These are phyloP conservation scores for Tieghemiomyces parasiticus DNA, from an alignment of 192 early-diverging fungal species.

Conservation along the genomic window DNA sequence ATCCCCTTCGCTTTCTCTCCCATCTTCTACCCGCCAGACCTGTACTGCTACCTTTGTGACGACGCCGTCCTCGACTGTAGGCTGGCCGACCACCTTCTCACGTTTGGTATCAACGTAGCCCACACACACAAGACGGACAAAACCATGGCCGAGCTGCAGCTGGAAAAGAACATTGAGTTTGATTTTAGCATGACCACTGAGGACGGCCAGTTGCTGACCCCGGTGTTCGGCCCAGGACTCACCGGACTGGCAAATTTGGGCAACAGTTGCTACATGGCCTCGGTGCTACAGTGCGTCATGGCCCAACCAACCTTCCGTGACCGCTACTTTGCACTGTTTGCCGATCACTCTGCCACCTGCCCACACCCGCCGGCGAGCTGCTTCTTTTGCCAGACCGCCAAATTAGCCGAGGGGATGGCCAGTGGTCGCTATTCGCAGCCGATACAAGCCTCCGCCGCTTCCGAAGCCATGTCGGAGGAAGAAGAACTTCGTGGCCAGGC, in stretches of 20 bases:
- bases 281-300: slow-evolving; percentile 83
- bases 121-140: slow-evolving; percentile 83
- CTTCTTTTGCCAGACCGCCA: slow-evolving; percentile 80
- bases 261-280: slow-evolving; percentile 98
- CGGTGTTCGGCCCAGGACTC: slow-evolving; percentile 77
- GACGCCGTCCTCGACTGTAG: slow-evolving; percentile 65
- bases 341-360: slow-evolving; percentile 23
- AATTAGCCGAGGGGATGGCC: slow-evolving; percentile 80
- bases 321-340: slow-evolving; percentile 32
- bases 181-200: slow-evolving; percentile 96
- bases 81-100: slow-evolving; percentile 60
- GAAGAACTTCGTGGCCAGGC: slow-evolving; percentile 41
- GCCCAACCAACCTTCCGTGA: slow-evolving; percentile 58
- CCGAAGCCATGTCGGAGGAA: slow-evolving; percentile 18
- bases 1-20: too few relatives aligned
- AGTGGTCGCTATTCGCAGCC: slow-evolving; percentile 71
- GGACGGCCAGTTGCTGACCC: slow-evolving; percentile 73
- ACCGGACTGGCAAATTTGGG: slow-evolving; percentile 91
- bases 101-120: slow-evolving; percentile 80
- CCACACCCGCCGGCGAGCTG: slow-evolving; percentile 47
- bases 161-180: slow-evolving; percentile 93
- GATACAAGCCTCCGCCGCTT: too few relatives aligned
- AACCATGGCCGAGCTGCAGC: slow-evolving; percentile 80
- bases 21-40: too few relatives aligned
- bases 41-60: slow-evolving; percentile 51